Conservation (phyloP, 164 flowering plant genomes). For the Annona cherimola region DNA sequence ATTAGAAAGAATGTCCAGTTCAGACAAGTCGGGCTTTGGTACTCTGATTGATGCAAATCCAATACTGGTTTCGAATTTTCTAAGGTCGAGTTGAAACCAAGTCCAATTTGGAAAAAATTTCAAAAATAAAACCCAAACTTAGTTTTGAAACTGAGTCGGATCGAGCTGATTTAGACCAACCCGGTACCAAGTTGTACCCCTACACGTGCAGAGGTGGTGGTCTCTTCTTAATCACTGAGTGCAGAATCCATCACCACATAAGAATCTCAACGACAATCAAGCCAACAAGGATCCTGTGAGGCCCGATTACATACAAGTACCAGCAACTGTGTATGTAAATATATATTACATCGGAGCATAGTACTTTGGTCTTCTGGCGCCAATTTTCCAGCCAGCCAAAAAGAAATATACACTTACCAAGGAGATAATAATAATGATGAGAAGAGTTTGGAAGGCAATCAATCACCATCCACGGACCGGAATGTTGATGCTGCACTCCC, state of each 20-base stretch:
- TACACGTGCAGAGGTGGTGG: too few species aligned
- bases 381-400: constrained; percentile 1
- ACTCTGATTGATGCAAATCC: too few species aligned
- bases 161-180: too few species aligned
- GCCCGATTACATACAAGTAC: neutral
- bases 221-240: too few species aligned
- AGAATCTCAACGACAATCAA: neutral
- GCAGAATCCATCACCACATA: neutral
- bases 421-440: constrained; percentile 1
- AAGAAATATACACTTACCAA: constrained; percentile 9
- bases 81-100: too few species aligned
- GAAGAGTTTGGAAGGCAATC: neutral
- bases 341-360: constrained; percentile 4
- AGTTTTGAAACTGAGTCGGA: too few species aligned
- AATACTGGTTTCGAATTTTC: too few species aligned
- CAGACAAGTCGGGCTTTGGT: too few species aligned
- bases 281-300: neutral
- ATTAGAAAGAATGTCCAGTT: too few species aligned
- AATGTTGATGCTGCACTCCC: neutral
- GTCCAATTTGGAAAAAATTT: too few species aligned
- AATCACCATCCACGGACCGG: neutral
- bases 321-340: neutral
- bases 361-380: neutral
- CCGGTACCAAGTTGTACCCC: too few species aligned
- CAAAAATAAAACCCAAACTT: too few species aligned